Percentiles rank a stretch among this genome's conserved stretches.
These are phyloP conservation scores for Ceriops zippeliana DNA, from an alignment of 345 rosid species.

Conservation along the genomic window DNA sequence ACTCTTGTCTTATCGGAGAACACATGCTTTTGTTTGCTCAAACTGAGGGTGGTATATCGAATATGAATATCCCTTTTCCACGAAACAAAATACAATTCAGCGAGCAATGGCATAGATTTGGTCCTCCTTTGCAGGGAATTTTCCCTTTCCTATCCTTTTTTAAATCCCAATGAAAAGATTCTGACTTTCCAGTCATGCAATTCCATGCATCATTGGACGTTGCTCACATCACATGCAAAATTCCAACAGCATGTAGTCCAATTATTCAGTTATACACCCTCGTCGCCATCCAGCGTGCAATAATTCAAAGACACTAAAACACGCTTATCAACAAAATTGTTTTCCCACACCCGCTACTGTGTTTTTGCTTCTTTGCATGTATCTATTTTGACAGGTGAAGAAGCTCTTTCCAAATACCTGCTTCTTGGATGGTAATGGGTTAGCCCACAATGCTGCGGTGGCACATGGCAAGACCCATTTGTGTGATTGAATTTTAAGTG, in stretches of 20 bases:
- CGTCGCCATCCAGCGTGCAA: conserved; percentile 17
- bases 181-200: conserved; percentile 1
- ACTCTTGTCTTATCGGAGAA: too few relatives aligned
- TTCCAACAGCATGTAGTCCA: conserved; percentile 13
- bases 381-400: too few relatives aligned
- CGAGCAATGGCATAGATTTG: neutral
- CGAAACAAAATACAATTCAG: neutral
- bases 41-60: neutral
- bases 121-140: neutral
- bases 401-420: neutral
- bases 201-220: conserved; percentile 3
- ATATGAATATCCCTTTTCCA: neutral
- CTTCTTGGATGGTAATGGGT: neutral
- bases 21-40: neutral
- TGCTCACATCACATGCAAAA: conserved; percentile 10
- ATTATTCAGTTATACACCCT: conserved; percentile 9
- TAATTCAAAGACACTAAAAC: conserved; percentile 12
- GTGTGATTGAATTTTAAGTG: too few relatives aligned
- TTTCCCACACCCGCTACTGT: neutral
- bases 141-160: too few relatives aligned
- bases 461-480: too few relatives aligned
- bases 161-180: neutral
- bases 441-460: too few relatives aligned
- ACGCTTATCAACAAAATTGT: neutral
- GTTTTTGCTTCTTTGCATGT: too few relatives aligned